Evolutionary conservation across 164 flowering plant genomes (phyloP).

Genomic region (Cinnamomum chago): DNA sequence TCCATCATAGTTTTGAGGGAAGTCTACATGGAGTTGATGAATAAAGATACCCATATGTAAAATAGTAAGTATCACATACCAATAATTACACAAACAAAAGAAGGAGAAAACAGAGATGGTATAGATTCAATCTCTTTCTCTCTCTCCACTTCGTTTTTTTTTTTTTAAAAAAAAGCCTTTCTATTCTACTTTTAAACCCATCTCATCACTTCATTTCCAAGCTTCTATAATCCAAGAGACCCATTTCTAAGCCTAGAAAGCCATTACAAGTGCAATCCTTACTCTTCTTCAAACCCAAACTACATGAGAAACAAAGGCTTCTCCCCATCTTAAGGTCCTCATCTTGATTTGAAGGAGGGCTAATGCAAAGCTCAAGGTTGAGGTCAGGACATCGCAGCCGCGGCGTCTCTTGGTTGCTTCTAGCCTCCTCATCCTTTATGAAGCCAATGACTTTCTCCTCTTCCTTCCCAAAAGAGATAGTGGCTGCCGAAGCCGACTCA

Average conservation of each 20-base stretch:
- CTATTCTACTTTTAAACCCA: background rate
- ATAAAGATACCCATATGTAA: background rate
- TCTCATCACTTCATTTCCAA: conserved; percentile 72
- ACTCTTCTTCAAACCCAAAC: conserved; percentile 61
- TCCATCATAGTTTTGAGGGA: conserved; percentile 1
- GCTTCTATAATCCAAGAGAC: conserved; percentile 68
- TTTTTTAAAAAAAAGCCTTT: background rate
- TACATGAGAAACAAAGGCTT: conserved; percentile 58
- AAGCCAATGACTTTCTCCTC: conserved; percentile 26
- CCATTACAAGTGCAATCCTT: conserved; percentile 62
- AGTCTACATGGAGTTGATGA: background rate
- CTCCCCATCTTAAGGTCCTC: conserved; percentile 33
- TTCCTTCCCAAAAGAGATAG: conserved; percentile 42
- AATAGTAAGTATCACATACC: conserved; percentile 12
- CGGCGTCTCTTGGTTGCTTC: conserved; percentile 12
- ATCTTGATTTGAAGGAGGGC: conserved; percentile 55
- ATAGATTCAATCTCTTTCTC: conserved; percentile 12
- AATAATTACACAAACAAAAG: conserved; percentile 19
- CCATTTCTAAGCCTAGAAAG: conserved; percentile 46
- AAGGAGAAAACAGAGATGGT: conserved; percentile 14
- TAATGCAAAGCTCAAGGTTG: conserved; percentile 79
- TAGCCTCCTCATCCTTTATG: conserved; percentile 19
- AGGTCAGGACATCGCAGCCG: conserved; percentile 53
- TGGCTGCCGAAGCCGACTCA: conserved; percentile 22
- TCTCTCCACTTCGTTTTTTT: conserved; percentile 4